Evolutionary conservation across 306 rosid species (phyloP).

Genomic region (Vigna mungo): DNA sequence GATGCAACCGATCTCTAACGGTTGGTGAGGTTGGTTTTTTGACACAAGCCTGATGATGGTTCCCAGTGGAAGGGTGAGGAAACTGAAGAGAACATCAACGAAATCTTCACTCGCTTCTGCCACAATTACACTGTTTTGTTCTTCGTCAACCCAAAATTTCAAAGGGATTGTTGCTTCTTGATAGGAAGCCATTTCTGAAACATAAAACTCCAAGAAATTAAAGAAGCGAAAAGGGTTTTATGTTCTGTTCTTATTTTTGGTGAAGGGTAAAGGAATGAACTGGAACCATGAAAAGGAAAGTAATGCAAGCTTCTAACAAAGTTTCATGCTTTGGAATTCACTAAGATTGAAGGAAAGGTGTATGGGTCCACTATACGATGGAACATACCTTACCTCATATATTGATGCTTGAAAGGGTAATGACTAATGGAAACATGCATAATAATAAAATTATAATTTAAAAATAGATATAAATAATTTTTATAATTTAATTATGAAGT

Average conservation of each 20-base stretch:
- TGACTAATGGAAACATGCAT: no score
- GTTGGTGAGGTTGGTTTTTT: not conserved
- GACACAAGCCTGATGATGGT: conserved; percentile 7
- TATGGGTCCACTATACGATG: no score
- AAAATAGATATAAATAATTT: no score
- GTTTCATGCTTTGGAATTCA: not conserved
- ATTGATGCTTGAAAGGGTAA: no score
- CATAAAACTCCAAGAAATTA: not conserved
- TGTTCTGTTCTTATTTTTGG: not conserved
- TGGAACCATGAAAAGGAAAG: not conserved
- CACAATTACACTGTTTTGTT: not conserved
- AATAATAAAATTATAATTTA: no score
- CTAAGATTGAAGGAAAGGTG: not conserved
- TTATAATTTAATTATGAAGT: no score
- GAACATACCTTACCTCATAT: no score
- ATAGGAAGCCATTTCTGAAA: not conserved
- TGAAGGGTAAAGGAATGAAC: not conserved
- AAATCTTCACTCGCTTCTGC: conserved; percentile 30
- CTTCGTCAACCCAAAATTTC: conserved; percentile 10
- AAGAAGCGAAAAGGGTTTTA: not conserved
- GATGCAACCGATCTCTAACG: conserved; percentile 13
- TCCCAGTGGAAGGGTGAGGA: conserved; percentile 29
- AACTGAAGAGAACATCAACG: conserved; percentile 12
- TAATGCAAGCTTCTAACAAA: not conserved
- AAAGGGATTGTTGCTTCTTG: conserved; percentile 1